Evolutionary conservation across 179 eudicot genomes (phyloP).

Genomic region (Vitellaria paradoxa): DNA sequence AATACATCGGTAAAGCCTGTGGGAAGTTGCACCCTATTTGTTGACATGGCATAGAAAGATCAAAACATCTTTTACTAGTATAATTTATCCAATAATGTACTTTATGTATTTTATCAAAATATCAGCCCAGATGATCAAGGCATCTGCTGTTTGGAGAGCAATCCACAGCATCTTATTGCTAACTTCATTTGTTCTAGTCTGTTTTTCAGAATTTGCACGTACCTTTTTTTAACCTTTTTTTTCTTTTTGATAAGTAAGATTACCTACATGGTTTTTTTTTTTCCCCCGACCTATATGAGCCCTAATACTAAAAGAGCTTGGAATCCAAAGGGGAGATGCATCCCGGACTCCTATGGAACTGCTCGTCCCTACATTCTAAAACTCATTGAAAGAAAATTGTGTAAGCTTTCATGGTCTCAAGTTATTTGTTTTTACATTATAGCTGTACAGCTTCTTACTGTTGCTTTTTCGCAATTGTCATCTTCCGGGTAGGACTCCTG

Average conservation of each 20-base stretch:
- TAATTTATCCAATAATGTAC: not conserved
- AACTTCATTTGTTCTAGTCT: not conserved
- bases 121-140: not conserved
- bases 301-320: not conserved
- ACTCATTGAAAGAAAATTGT: too few species aligned
- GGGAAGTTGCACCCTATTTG: not conserved
- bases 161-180: not conserved
- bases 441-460: not conserved
- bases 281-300: too few species aligned
- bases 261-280: too few species aligned
- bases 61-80: not conserved
- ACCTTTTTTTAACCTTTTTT: too few species aligned
- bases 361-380: not conserved
- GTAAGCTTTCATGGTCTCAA: not conserved
- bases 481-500: too few species aligned
- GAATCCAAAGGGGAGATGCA: not conserved
- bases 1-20: not conserved
- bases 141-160: not conserved
- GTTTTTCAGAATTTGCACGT: not conserved
- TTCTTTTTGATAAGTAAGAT: too few species aligned
- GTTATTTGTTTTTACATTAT: not conserved
- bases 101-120: too few species aligned
- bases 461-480: not conserved
- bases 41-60: not conserved
- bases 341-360: not conserved